These are phyloP conservation scores for Thymus mandschuricus DNA, from an alignment of 257 asterid genomes.

Conservation along the genomic window DNA sequence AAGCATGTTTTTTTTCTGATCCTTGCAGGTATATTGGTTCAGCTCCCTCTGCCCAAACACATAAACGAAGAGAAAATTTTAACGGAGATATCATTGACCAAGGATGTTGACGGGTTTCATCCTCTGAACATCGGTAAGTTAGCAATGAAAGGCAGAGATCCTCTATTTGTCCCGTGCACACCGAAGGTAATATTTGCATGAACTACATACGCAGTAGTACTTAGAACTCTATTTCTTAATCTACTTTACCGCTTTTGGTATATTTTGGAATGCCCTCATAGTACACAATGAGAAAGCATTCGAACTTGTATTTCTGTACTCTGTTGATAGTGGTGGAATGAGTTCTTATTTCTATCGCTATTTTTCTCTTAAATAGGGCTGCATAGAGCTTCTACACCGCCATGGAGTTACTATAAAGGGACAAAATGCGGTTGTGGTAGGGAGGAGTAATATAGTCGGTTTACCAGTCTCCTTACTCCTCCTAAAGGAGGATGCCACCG, in stretches of 20 bases:
- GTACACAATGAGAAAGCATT: not conserved
- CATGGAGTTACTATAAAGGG: conserved; percentile 81
- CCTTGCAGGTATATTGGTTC: conserved; percentile 82
- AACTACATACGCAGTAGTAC: not conserved
- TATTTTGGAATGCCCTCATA: not conserved
- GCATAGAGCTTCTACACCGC: conserved; percentile 81
- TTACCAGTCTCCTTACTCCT: conserved; percentile 88
- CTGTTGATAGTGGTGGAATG: not conserved
- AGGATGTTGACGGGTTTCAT: conserved; percentile 98
- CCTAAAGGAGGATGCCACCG: conserved; percentile 92
- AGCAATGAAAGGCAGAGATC: conserved; percentile 99
- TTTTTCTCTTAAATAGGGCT: conserved; percentile 55
- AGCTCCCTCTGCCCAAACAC: conserved; percentile 94
- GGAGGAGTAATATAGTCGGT: conserved; percentile 94
- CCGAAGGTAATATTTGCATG: conserved; percentile 64
- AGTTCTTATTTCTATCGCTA: conserved; percentile 7
- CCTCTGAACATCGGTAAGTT: conserved; percentile 94
- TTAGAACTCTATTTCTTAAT: too few species aligned
- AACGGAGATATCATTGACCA: conserved; percentile 74
- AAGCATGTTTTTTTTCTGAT: conserved; percentile 20
- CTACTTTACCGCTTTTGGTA: not conserved
- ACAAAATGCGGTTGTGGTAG: conserved; percentile 91
- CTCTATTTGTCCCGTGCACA: conserved; percentile 91
- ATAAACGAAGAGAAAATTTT: conserved; percentile 83
- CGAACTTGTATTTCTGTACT: not conserved